Evolutionary conservation across 1,284 basidiomycete species (phyloP), one percentile per base, ranked within the genome.

Genomic region (Bondarzewia mesenterica): DNA sequence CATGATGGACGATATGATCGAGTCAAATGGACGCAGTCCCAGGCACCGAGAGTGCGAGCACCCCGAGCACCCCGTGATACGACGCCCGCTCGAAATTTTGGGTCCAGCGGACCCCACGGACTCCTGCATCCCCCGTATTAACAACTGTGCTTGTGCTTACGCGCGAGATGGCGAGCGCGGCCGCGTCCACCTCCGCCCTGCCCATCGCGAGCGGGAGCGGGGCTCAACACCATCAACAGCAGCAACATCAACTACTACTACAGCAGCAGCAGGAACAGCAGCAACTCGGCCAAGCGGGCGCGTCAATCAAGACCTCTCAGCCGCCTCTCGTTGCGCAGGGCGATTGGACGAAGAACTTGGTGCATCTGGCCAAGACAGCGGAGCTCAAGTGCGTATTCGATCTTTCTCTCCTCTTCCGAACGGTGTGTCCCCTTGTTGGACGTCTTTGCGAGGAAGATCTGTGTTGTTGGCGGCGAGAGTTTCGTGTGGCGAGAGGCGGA

Each of bases 291-390:
- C n/a, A n/a, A n/a, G n/a, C n/a, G n/a, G n/a, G n/a, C n/a, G n/a
- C n/a, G n/a, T 35, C 32, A n/a, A 35, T 8, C n/a, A 35, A 35
- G n/a, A 8, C n/a, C 10, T n/a, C 32, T 12, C 38, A 40, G 21
- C 12, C 46, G 8, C 80, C 82, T 14, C 65, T 87, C 46, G 70
- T 87, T 44, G 83, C 85, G 4, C 80, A 78, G 16, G 85, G 85
- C 6, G 85, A 89, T 63, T 89, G 86, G 86, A 87, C 85, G 27
- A 85, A 83, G 58, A 84, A 87, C 64, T 74, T 89, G 41, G 82
- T 89, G 42, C 84, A 88, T 52, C 73, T 89, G 18, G 86, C 86
- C 4, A 88, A 84, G 69, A 87, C 83, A 0, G 86, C 87, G 15
- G 86, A 89, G 60, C 72, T 89, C 57, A 89, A 89, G 85, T 89